These are phyloP conservation scores for Agrostemma githago DNA, from an alignment of 148 eudicot genomes.

Conservation along the genomic window DNA sequence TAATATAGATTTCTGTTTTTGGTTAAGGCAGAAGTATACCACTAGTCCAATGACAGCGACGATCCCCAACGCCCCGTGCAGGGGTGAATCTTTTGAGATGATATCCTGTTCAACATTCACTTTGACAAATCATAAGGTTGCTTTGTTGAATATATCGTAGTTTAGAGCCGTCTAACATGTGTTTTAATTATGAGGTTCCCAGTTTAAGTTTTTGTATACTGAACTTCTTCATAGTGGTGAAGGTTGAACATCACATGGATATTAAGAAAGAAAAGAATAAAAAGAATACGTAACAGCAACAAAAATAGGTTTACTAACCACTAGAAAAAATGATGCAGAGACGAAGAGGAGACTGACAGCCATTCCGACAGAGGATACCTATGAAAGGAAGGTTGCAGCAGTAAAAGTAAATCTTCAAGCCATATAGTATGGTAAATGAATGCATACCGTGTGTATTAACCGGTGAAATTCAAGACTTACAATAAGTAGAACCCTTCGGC, in stretches of 20 bases:
- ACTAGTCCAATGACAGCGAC: constrained; percentile 65
- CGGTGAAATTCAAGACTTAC: constrained; percentile 30
- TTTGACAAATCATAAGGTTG: background rate
- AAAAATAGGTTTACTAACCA: constrained; percentile 36
- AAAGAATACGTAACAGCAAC: background rate
- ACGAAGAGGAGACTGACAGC: constrained; percentile 55
- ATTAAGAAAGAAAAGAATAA: background rate
- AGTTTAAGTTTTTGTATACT: too few relatives aligned
- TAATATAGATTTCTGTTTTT: background rate
- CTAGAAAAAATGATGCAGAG: constrained; percentile 55
- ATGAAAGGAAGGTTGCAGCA: constrained; percentile 9
- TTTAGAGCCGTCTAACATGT: too few relatives aligned
- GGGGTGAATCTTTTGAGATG: constrained; percentile 37
- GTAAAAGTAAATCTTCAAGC: background rate
- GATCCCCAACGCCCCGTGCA: constrained; percentile 36
- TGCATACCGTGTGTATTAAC: background rate
- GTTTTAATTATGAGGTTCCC: too few relatives aligned
- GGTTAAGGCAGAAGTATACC: constrained; percentile 37
- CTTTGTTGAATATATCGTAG: background rate
- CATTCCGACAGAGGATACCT: constrained; percentile 64
- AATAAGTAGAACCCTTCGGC: constrained; percentile 66
- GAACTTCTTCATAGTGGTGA: too few relatives aligned
- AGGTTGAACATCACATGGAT: too few relatives aligned
- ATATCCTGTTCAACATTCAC: constrained; percentile 40
- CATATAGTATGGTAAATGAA: background rate